Base-by-base conservation (phyloP, 2,329 filamentous ascomycete species). In the Massarina eburnea region DNA sequence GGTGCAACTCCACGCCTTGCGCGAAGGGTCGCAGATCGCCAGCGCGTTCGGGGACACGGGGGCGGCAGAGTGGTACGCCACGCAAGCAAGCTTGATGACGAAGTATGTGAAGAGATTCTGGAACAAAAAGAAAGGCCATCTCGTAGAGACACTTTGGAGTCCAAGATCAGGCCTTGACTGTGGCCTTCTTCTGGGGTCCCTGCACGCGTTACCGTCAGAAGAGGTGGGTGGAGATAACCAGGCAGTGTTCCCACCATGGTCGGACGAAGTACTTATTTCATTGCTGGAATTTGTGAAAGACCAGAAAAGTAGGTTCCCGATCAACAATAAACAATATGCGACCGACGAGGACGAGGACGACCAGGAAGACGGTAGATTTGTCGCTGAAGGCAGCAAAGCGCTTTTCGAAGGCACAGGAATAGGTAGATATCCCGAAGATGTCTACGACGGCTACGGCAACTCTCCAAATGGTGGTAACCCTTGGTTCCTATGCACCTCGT, bases 391-490 rank as follows among this genome's bases (percentile, higher is more conserved):
- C 4, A 30, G 12, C 9, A 10, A 39, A 17, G 20, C 4, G 6
- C 7, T 19, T 8, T 57, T 65, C 12, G 39, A 58, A 40, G 71
- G 69, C 29, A 66, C 64, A 21, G 72, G 67, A 1, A 48, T 75
- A 8, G 73, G 73, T 15, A 64, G 73, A 35, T 75, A 75, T 47
- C 71, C 71, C 1, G 73, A 75, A 57, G 73, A 75, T 50, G 58
- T 64, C 0, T 73, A 73, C 53, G 59, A 72, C 51, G 71, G 71
- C 15, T 68, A 70, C 47, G 58, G 56, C 22, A 68, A 49, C 26
- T 57, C 59, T 4, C 34, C 43, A 10, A 52, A 48, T 9, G 60
- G 56, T 34, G 71, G 71, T 15, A 71, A 73, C 38, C 71, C 71
- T 5, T 73, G 71, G 71, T 75, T 74, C 49, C 61, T 75, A 7